Evolutionary conservation across 2,329 filamentous ascomycete species (phyloP).

Genomic region (Fusarium sp.): DNA sequence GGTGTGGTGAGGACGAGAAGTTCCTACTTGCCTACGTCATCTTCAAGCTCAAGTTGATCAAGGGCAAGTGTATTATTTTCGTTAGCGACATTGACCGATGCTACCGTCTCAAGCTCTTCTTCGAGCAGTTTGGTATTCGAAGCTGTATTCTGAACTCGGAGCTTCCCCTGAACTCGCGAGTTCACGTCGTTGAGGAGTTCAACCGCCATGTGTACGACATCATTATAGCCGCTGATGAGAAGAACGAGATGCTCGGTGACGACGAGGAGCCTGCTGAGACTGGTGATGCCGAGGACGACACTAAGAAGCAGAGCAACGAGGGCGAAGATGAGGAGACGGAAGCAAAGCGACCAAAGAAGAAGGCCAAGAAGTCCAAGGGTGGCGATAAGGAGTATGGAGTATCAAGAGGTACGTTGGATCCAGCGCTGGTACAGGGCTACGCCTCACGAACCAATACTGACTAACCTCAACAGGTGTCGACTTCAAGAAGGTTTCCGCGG

Average conservation of each 20-base stretch:
- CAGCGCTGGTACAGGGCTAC: background rate
- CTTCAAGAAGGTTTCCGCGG: conserved; percentile 93
- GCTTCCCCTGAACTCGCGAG: conserved; percentile 88
- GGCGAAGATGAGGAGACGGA: conserved; percentile 48
- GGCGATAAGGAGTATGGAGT: conserved; percentile 92
- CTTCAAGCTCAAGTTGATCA: conserved; percentile 93
- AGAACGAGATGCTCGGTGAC: conserved; percentile 83
- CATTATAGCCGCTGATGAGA: conserved; percentile 94
- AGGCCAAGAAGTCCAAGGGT: conserved; percentile 64
- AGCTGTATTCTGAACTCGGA: conserved; percentile 95
- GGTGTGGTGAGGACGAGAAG: conserved; percentile 96
- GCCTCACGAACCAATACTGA: conserved; percentile 24
- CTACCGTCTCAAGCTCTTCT: conserved; percentile 92
- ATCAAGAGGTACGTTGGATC: conserved; percentile 74
- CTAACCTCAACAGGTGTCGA: conserved; percentile 70
- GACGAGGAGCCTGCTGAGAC: conserved; percentile 61
- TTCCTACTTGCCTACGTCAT: conserved; percentile 93
- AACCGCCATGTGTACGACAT: conserved; percentile 98
- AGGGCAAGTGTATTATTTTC: conserved; percentile 81
- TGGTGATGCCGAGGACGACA: conserved; percentile 49
- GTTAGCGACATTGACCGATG: conserved; percentile 88
- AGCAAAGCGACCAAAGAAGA: conserved; percentile 49
- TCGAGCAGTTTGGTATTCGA: conserved; percentile 96
- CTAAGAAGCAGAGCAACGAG: conserved; percentile 17
- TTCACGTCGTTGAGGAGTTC: conserved; percentile 97